Percentiles rank a stretch among this genome's conserved stretches.
Evolutionary conservation across 352 stramenopile species (phyloP).

Genomic region (Pythium coloratum): DNA sequence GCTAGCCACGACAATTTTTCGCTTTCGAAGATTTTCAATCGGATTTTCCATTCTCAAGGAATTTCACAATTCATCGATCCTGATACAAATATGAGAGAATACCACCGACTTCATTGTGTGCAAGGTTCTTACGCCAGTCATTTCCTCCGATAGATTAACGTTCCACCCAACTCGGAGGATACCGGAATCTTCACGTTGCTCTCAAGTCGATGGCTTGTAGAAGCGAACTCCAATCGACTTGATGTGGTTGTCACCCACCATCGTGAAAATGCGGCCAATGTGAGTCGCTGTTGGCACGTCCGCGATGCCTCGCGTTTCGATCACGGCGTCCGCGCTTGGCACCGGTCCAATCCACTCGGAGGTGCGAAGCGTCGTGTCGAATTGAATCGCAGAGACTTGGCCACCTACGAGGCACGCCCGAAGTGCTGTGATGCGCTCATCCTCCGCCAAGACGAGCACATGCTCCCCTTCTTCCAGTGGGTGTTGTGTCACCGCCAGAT

Average conservation of each 20-base stretch:
- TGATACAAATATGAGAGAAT: no score
- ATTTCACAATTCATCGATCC: no score
- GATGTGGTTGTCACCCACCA: neutral
- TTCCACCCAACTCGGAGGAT: neutral
- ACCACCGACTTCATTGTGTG: no score
- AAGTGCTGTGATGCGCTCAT: slow-evolving; percentile 1
- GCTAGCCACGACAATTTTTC: no score
- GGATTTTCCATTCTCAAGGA: no score
- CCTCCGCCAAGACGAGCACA: neutral
- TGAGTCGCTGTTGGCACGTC: neutral
- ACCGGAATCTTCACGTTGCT: no score
- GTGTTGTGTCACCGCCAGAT: neutral
- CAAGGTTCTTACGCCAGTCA: no score
- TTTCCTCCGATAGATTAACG: no score
- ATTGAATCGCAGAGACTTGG: slow-evolving; percentile 1
- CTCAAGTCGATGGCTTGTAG: neutral
- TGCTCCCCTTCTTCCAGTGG: neutral
- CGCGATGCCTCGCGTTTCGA: neutral
- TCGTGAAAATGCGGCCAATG: slow-evolving; percentile 5
- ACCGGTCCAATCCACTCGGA: slow-evolving; percentile 9
- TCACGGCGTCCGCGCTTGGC: neutral
- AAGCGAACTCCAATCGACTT: neutral
- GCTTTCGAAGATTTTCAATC: no score
- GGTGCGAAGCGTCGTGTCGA: slow-evolving; percentile 4
- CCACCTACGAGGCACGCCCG: neutral